A percentile compares a stretch with the other conserved stretches of the same genome.
phyloP scores from a whole-genome alignment of 2,329 filamentous ascomycete genomes.

The Pleurostoma richardsiae region DNA sequence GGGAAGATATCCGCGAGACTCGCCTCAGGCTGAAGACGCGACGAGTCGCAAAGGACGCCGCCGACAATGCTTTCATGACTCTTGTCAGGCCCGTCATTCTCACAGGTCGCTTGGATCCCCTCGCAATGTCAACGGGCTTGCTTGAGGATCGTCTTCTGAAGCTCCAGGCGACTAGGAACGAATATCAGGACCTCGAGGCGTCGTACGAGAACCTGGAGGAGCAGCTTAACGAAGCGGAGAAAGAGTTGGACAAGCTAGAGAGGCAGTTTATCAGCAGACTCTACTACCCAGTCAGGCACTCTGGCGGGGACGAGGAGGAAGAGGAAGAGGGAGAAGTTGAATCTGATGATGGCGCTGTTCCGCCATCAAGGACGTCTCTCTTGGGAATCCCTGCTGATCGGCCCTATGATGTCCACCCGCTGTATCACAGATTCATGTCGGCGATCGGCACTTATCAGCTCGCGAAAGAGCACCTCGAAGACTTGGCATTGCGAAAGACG shows the following conservation, averaged over 20 bases:
- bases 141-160: slow-evolving; percentile 2
- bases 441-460: slow-evolving; percentile 39
- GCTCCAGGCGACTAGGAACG: slow-evolving; percentile 4
- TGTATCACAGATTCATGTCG: slow-evolving; percentile 37
- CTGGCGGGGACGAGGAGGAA: neutral
- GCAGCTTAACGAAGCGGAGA: slow-evolving; percentile 17
- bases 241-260: slow-evolving; percentile 20
- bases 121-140: neutral
- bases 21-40: neutral
- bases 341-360: slow-evolving; percentile 1
- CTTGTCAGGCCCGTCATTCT: slow-evolving; percentile 1
- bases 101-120: neutral
- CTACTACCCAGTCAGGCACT: neutral
- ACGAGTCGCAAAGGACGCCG: slow-evolving; percentile 2
- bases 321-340: neutral
- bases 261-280: slow-evolving; percentile 26
- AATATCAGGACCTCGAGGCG: slow-evolving; percentile 18
- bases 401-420: slow-evolving; percentile 34
- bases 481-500: slow-evolving; percentile 33
- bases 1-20: slow-evolving; percentile 1
- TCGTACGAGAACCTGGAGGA: slow-evolving; percentile 29
- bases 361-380: slow-evolving; percentile 10
- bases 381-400: slow-evolving; percentile 19
- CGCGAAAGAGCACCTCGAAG: slow-evolving; percentile 39
- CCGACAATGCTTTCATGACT: slow-evolving; percentile 8